A percentile compares a stretch with the other conserved stretches of the same genome.
phyloP scores from a whole-genome alignment of 441 rosid species.

The Geranium incanum region DNA sequence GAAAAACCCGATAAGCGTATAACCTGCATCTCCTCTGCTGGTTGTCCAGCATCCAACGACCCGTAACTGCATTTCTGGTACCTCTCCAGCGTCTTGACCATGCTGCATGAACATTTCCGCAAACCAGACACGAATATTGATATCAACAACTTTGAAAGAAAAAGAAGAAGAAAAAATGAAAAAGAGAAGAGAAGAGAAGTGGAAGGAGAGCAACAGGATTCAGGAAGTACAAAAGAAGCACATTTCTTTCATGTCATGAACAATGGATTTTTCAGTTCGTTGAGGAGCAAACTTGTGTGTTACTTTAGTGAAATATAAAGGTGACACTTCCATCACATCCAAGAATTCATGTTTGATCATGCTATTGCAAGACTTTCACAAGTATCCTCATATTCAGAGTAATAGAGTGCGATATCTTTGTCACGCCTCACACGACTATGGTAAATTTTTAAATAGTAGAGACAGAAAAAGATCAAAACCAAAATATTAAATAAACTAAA shows the following conservation, averaged over 20 bases:
- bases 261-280: neutral
- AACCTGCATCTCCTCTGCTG: conserved; percentile 17
- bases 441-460: no score
- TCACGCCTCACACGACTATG: no score
- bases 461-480: no score
- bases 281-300: neutral
- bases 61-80: conserved; percentile 20
- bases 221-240: neutral
- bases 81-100: conserved; percentile 24
- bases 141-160: neutral
- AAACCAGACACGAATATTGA: neutral
- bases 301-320: neutral
- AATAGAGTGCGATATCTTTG: no score
- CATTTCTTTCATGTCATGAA: conserved; percentile 2
- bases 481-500: no score
- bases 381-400: no score
- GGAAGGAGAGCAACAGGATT: neutral
- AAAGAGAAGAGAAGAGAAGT: neutral
- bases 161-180: neutral
- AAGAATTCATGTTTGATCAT: neutral
- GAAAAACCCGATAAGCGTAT: neutral
- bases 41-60: conserved; percentile 8
- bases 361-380: no score
- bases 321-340: neutral
- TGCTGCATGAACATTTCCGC: conserved; percentile 7